Base-by-base conservation (phyloP, 805 yeast genomes). In the Wickerhamiella brachini region DNA sequence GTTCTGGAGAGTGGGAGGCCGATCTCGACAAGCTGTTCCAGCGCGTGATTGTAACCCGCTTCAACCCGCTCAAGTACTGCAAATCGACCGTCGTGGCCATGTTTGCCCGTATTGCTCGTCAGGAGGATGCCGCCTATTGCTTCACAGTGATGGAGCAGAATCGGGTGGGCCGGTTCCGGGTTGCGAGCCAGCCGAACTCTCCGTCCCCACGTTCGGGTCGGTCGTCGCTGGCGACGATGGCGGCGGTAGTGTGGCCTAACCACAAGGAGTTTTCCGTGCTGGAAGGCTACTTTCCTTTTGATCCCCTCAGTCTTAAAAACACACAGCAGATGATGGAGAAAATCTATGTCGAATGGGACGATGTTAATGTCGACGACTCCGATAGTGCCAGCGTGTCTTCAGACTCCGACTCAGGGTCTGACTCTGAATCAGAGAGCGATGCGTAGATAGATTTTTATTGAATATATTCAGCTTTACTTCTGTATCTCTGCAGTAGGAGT, bases 201-300 rank as follows among this genome's bases (percentile, higher is more conserved):
- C 49, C 52, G 20, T 38, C 46, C 43, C 13, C 45, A n/a, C 42
- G 29, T 29, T 52, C 52, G 34, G 13, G 41, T 50, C 6, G 31
- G 50, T 47, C 62, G 61, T 31, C 63, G 69, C 60, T 26, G 54
- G 61, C 31, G 57, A 65, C 7, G 53, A 63, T 9, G 64, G 68
- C 58, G 73, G 74, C 49, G 71, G 77, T 57, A 73, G 74, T 59
- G 6, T 64, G 63, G 59, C 56, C 59, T 29, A 78, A 79, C 51
- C 81, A 81, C 60, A 89, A 85, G 62, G 95, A 88, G 62, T 87
- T 85, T 61, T 75, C 85, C 57, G 95, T 87, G 60, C 71, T 90
- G 49, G 96, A 89, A 64, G 88, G 93, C n/a, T 90, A 87, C 64
- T 90, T 90, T 67, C 98, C 98, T 12, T 90, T 85, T 64, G 97